phyloP scores from a whole-genome alignment of 352 stramenopile species.

The Phytopythium chamaehyphon region DNA sequence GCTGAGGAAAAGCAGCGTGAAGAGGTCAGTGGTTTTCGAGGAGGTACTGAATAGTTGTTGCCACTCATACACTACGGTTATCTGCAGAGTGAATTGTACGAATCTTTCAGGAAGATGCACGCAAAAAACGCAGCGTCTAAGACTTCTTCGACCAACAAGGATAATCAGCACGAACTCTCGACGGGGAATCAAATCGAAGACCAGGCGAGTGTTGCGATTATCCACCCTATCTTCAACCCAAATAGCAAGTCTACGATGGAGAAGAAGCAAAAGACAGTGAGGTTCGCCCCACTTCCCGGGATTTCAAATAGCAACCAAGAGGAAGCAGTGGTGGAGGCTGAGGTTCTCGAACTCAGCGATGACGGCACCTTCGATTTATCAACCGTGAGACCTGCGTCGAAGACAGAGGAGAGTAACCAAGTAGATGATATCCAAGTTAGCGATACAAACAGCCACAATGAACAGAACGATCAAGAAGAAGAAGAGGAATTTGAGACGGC shows the following conservation, averaged over 20 bases:
- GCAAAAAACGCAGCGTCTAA: constrained; percentile 3
- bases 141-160: background rate
- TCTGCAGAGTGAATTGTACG: constrained; percentile 56
- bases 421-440: background rate
- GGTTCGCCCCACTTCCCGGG: constrained; percentile 24
- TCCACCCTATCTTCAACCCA: background rate
- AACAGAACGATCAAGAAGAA: constrained; percentile 12
- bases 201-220: background rate
- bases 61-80: background rate
- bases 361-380: constrained; percentile 55
- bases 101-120: constrained; percentile 56
- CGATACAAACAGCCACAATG: background rate
- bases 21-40: constrained; percentile 33
- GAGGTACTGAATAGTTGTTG: background rate
- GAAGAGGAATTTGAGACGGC: constrained; percentile 8
- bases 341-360: constrained; percentile 46
- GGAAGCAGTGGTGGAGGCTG: constrained; percentile 1
- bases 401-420: constrained; percentile 6
- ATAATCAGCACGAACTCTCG: too few relatives aligned
- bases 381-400: constrained; percentile 2
- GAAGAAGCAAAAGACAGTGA: constrained; percentile 28
- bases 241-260: constrained; percentile 7
- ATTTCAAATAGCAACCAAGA: constrained; percentile 7
- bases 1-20: constrained; percentile 72
- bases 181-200: constrained; percentile 13